phyloP scores from a whole-genome alignment of 2,329 filamentous ascomycete species.

The Aaosphaeria arxii region DNA sequence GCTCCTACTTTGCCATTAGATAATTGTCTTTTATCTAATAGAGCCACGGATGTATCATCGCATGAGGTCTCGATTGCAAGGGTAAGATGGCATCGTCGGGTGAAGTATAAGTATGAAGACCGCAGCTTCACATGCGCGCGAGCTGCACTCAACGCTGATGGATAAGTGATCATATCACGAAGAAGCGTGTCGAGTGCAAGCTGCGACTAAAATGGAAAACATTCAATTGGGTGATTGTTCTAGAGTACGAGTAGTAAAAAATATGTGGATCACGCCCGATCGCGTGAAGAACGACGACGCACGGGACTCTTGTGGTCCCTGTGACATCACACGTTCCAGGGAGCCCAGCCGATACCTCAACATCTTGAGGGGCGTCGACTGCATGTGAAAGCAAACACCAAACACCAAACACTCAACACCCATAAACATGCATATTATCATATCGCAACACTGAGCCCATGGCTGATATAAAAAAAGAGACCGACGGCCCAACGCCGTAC shows the following conservation, averaged over 20 bases:
- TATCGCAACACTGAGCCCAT: conserved; percentile 20
- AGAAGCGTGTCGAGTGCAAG: background rate
- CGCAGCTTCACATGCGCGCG: conserved; percentile 1
- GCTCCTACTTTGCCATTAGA: conserved; percentile 35
- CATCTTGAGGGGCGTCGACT: background rate
- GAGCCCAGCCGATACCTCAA: too few relatives aligned
- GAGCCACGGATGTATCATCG: conserved; percentile 88
- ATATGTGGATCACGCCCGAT: too few relatives aligned
- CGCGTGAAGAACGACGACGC: too few relatives aligned
- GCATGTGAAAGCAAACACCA: background rate
- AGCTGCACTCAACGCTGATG: too few relatives aligned
- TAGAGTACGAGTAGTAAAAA: too few relatives aligned
- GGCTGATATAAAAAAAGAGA: conserved; percentile 45
- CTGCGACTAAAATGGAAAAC: background rate
- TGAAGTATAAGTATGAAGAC: too few relatives aligned
- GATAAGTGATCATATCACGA: background rate
- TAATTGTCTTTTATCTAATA: conserved; percentile 60
- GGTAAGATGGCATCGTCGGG: conserved; percentile 35
- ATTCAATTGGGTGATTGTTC: too few relatives aligned
- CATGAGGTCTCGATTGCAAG: conserved; percentile 83
- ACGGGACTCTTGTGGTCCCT: too few relatives aligned
- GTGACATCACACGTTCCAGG: too few relatives aligned
- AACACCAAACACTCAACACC: background rate
- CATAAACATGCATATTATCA: background rate
- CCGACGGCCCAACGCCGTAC: conserved; percentile 59